Conservation (phyloP, 768 basidiomycete genomes). For the Chalciporus piperatus region DNA sequence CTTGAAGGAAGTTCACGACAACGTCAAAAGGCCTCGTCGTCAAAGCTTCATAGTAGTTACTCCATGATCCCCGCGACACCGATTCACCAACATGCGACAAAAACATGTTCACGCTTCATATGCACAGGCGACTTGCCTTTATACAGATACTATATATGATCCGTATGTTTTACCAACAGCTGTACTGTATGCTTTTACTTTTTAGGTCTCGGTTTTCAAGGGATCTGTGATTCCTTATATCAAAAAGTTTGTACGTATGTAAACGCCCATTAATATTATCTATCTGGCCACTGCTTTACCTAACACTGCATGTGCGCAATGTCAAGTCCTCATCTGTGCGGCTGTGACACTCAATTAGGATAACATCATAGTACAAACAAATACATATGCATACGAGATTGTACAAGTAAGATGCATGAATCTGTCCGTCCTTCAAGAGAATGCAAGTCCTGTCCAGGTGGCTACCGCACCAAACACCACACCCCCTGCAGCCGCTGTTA, state of each 20-base stretch:
- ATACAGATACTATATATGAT: not conserved
- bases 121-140: not conserved
- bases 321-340: not conserved
- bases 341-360: not conserved
- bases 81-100: slow-evolving; percentile 3
- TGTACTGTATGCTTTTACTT: not conserved
- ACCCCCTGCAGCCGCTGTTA: slow-evolving; percentile 50
- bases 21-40: slow-evolving; percentile 12
- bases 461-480: slow-evolving; percentile 62
- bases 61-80: not conserved
- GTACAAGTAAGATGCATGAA: not conserved
- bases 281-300: not conserved
- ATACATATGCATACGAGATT: not conserved
- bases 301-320: not conserved
- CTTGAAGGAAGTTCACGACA: slow-evolving; percentile 16
- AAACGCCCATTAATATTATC: not conserved
- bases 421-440: slow-evolving; percentile 33
- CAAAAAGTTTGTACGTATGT: too few species aligned
- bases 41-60: not conserved
- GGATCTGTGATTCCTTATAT: not conserved
- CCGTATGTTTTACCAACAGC: not conserved
- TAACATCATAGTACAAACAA: not conserved
- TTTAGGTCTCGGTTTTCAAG: not conserved
- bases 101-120: not conserved
- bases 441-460: slow-evolving; percentile 57